These are phyloP conservation scores for Mesembryanthemum crystallinum DNA, from an alignment of 148 eudicot genomes.

Conservation along the genomic window DNA sequence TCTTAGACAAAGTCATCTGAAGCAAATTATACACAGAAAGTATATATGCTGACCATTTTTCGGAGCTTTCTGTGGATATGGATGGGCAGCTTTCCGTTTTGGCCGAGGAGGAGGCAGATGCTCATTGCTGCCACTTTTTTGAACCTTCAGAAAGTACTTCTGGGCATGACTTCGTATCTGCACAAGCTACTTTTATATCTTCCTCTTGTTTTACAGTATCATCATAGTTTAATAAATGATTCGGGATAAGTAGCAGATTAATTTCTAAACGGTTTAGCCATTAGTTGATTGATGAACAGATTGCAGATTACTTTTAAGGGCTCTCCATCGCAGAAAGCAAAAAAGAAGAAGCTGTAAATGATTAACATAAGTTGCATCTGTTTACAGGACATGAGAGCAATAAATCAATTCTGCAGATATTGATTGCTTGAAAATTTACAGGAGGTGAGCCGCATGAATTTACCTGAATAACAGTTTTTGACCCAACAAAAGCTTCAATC, in stretches of 20 bases:
- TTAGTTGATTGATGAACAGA: neutral
- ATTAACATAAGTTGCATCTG: neutral
- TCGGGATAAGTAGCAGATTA: neutral
- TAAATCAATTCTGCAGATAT: neutral
- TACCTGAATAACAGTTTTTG: conserved; percentile 96
- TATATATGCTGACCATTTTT: conserved; percentile 52
- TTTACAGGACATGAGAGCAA: neutral
- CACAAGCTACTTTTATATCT: conserved; percentile 27
- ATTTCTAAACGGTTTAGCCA: neutral
- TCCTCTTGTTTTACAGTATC: neutral
- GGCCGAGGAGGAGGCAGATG: conserved; percentile 99
- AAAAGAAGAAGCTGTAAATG: neutral
- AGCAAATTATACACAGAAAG: conserved; percentile 4
- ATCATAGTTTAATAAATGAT: too few species aligned
- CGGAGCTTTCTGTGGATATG: conserved; percentile 94
- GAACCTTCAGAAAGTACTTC: conserved; percentile 90
- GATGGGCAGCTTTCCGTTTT: conserved; percentile 95
- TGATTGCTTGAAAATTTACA: neutral
- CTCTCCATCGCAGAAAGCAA: conserved; percentile 1
- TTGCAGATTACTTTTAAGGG: neutral
- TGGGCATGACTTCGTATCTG: conserved; percentile 99
- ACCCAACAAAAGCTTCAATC: conserved; percentile 92
- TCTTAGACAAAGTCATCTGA: neutral
- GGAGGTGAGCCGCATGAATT: neutral
- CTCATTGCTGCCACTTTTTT: conserved; percentile 87